Evolutionary conservation across 192 early-diverging fungal genomes (phyloP), one percentile per base, ranked within the genome.

Genomic region (Coemansia sp.): DNA sequence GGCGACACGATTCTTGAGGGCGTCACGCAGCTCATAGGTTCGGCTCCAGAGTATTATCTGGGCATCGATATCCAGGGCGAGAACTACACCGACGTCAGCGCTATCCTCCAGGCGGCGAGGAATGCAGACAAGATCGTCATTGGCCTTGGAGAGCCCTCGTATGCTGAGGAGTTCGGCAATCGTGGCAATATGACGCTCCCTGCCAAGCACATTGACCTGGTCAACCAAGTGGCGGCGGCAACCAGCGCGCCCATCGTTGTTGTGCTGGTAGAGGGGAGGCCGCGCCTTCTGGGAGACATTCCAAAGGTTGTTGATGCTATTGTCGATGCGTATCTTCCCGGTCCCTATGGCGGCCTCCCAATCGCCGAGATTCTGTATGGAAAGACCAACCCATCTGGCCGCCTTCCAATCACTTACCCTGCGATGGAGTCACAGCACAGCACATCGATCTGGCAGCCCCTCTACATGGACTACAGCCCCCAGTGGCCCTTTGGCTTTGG

Each of bases 311-410:
- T 84, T 13, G 64, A 71, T 25, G 86, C 84, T 3, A 65, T 88
- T 5, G 53, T 89, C 20, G 71, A 77, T 42, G 70, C 84, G 0
- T 86, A 86, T 53, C 58, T 87, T n/a, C 88, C 86, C 4, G 88
- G 88, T 15, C 69, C 82, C 33, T 85, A 86, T 69, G 88, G 75
- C 37, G 88, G 86, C 51, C 60, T 67, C 16, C 84, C 88, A 1
- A 81, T 87, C 31, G 87, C 83, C 25, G 82, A 89, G 55, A 60
- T 84, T 10, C 69, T 89, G 21, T 86, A 84, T 35, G 88, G 88
- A 16, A 56, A 71, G 29, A 69, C 74, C 64, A 86, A 85, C 66
- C 88, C 88, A 0, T 84, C 81, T 7, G 88, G 86, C 34, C 77
- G 84, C 0, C 68, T 83, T 55, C 86, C 88, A 2, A 81, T 85